These are phyloP conservation scores for Bothriochloa decipiens DNA, from an alignment of 176 grass and related monocot genomes.

Conservation along the genomic window DNA sequence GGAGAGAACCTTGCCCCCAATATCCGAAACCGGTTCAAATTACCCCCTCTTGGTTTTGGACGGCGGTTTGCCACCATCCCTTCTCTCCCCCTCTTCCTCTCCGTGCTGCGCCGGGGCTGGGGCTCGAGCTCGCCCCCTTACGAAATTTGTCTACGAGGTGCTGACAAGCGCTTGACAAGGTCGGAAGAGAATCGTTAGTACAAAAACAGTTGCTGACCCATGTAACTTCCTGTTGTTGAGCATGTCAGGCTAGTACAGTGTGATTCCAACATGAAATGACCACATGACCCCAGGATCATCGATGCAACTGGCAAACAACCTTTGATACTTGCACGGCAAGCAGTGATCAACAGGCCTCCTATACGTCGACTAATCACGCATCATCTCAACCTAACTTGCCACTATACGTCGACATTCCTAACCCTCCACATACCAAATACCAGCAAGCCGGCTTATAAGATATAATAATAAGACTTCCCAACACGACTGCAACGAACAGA, in stretches of 20 bases:
- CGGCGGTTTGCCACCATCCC: no score
- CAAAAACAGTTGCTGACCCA: not conserved
- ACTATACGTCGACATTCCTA: not conserved
- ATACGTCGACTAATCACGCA: not conserved
- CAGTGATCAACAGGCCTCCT: not conserved
- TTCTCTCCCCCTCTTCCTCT: no score
- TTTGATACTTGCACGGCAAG: not conserved
- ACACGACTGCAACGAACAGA: slow-evolving; percentile 19
- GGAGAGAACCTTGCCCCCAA: no score
- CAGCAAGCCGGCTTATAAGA: not conserved
- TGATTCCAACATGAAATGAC: not conserved
- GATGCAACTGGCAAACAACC: not conserved
- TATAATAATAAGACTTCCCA: slow-evolving; percentile 19
- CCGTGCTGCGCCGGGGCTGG: no score
- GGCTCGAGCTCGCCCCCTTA: no score
- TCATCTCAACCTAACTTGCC: not conserved
- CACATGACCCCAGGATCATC: not conserved
- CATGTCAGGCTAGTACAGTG: not conserved
- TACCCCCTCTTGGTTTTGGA: no score
- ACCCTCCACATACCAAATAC: not conserved
- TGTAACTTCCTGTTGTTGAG: not conserved
- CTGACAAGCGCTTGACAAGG: no score
- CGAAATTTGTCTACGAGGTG: no score
- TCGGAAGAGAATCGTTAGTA: not conserved
- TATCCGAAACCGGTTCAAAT: no score